A percentile compares a stretch with the other conserved stretches of the same genome.
These are phyloP conservation scores for Excoecaria cochinchinensis DNA, from an alignment of 345 rosid species.

Conservation along the genomic window DNA sequence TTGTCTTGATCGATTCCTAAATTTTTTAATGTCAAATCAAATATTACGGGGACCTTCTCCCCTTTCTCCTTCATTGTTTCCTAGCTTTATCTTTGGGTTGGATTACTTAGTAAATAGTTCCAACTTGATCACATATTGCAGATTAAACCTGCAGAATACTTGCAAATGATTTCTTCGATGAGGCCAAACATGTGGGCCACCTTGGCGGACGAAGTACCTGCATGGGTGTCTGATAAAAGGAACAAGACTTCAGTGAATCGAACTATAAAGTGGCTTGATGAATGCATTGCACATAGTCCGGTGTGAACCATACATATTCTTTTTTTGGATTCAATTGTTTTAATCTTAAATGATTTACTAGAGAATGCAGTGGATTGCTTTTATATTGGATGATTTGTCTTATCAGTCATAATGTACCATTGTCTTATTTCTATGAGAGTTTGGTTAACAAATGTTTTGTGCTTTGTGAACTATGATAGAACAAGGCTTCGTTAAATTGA, in stretches of 20 bases:
- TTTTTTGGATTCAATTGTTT: constrained; percentile 4
- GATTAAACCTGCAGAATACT: constrained; percentile 60
- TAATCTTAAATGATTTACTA: neutral
- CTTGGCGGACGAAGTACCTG: constrained; percentile 81
- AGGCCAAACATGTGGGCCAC: constrained; percentile 59
- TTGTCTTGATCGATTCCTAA: neutral
- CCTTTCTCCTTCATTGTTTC: neutral
- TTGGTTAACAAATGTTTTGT: neutral
- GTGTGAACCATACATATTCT: constrained; percentile 30
- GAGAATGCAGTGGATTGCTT: neutral
- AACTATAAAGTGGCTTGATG: constrained; percentile 73
- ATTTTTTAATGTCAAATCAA: neutral
- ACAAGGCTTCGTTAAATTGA: neutral
- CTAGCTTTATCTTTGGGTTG: neutral
- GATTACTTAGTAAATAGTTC: neutral
- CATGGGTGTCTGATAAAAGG: constrained; percentile 62
- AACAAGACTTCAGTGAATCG: constrained; percentile 62
- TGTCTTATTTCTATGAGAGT: neutral
- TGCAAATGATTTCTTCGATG: constrained; percentile 65
- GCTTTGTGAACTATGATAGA: neutral
- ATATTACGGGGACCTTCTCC: neutral
- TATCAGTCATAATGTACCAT: neutral
- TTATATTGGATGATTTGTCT: neutral
- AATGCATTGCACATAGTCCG: constrained; percentile 52
- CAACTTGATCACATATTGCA: constrained; percentile 24